A percentile compares a stretch with the other conserved stretches of the same genome.
Evolutionary conservation across 139 green algal species (phyloP).

Genomic region (Nannochloris sp.): DNA sequence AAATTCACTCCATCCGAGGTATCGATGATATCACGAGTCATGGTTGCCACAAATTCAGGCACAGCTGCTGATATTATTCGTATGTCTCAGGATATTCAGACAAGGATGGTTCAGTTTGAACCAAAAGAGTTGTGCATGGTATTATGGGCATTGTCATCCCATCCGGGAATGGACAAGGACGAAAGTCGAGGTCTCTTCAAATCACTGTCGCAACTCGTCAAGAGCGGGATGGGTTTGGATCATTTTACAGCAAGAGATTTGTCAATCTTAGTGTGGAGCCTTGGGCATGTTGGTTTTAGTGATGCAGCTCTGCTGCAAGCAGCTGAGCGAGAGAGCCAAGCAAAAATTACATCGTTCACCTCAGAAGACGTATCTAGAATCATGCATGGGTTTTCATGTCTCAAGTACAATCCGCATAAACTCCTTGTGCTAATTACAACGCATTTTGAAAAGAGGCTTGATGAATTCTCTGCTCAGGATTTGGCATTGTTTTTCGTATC

Average conservation of each 20-base stretch:
- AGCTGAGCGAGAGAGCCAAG: neutral
- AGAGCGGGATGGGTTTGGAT: constrained; percentile 11
- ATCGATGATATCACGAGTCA: neutral
- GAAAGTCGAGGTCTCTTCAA: neutral
- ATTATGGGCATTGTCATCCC: constrained; percentile 16
- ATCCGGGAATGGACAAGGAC: neutral
- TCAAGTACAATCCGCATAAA: neutral
- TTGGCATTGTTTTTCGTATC: constrained; percentile 1
- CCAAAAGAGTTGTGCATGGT: constrained; percentile 19
- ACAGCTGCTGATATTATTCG: neutral
- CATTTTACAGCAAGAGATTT: constrained; percentile 16
- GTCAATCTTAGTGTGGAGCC: constrained; percentile 4
- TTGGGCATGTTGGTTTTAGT: constrained; percentile 8
- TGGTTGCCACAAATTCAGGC: neutral
- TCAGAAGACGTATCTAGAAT: neutral
- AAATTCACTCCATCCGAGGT: neutral
- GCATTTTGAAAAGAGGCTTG: neutral
- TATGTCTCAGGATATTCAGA: neutral
- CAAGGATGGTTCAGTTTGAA: neutral
- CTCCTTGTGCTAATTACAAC: neutral
- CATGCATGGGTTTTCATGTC: constrained; percentile 10
- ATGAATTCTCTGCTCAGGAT: constrained; percentile 3
- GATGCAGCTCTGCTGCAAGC: neutral
- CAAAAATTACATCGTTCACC: neutral
- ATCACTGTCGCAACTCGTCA: constrained; percentile 1